Conservation (phyloP, 202 grass and related monocot species). For the Bolboschoenoplectus hybrid region DNA sequence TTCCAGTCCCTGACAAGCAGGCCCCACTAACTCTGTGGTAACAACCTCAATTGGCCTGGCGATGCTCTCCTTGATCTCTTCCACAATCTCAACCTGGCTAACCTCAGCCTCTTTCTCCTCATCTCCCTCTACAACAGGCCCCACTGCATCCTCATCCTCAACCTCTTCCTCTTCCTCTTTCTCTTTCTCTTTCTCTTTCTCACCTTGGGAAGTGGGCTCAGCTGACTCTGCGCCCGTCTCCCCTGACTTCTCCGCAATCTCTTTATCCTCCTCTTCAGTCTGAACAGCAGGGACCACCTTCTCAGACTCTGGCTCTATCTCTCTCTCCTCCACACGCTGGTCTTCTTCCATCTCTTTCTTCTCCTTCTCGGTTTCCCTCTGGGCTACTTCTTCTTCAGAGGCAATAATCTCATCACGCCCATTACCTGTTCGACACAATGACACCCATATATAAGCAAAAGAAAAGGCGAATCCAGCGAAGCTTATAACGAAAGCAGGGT, state of each 20-base stretch:
- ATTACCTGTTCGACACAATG: slow-evolving; percentile 47
- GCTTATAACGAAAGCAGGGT: slow-evolving; percentile 30
- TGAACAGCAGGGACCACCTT: slow-evolving; percentile 13
- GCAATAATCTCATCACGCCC: slow-evolving; percentile 30
- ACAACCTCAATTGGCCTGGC: not conserved
- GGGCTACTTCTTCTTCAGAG: slow-evolving; percentile 20
- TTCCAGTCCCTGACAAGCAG: not conserved
- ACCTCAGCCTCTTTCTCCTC: slow-evolving; percentile 51
- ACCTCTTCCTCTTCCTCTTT: slow-evolving; percentile 24
- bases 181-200: slow-evolving; percentile 25
- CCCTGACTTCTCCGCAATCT: not conserved
- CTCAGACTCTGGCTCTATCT: slow-evolving; percentile 8
- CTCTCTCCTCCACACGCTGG: slow-evolving; percentile 37
- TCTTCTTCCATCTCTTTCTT: slow-evolving; percentile 38
- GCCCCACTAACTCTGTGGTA: slow-evolving; percentile 23
- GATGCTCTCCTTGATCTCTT: slow-evolving; percentile 27
- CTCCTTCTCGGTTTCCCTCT: slow-evolving; percentile 33
- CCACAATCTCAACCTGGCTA: slow-evolving; percentile 16
- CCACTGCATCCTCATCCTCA: slow-evolving; percentile 44
- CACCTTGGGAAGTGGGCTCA: not conserved
- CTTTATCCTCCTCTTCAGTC: slow-evolving; percentile 17
- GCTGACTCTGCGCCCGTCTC: not conserved
- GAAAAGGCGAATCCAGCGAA: slow-evolving; percentile 41
- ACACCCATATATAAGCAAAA: slow-evolving; percentile 31
- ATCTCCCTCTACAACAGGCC: slow-evolving; percentile 47